These are phyloP conservation scores for Rhodotorula sp. DNA, from an alignment of 1,284 basidiomycete species.

Conservation along the genomic window DNA sequence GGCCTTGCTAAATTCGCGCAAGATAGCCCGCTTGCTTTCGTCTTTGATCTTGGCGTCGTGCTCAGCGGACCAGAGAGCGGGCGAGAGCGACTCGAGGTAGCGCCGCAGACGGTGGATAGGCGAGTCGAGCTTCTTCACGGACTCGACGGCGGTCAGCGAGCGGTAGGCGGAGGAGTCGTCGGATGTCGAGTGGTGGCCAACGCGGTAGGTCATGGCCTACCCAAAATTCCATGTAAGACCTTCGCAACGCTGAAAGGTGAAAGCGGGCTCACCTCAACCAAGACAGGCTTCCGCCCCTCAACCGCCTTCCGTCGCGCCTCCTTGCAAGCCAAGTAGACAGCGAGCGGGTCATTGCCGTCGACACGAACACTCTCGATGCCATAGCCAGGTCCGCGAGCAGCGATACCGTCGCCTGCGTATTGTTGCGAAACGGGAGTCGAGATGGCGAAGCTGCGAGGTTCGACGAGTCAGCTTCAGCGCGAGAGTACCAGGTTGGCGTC, in stretches of 20 bases:
- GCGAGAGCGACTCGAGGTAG: constrained; percentile 64
- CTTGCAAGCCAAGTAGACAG: constrained; percentile 74
- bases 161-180: constrained; percentile 92
- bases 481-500: no score
- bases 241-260: background rate
- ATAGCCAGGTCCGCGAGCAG: constrained; percentile 87
- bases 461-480: constrained; percentile 39
- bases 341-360: constrained; percentile 89
- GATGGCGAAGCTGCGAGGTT: constrained; percentile 73
- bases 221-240: background rate
- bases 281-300: constrained; percentile 73
- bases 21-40: constrained; percentile 68
- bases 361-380: constrained; percentile 86
- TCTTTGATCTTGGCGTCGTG: constrained; percentile 71
- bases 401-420: constrained; percentile 89
- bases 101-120: constrained; percentile 79
- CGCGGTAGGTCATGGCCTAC: constrained; percentile 86
- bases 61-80: constrained; percentile 73
- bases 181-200: constrained; percentile 92
- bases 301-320: constrained; percentile 76
- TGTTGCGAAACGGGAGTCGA: constrained; percentile 88
- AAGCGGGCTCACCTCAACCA: constrained; percentile 57
- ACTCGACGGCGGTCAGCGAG: constrained; percentile 76
- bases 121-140: constrained; percentile 67
- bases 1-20: constrained; percentile 72